These are phyloP conservation scores for Solanum aculeatissimum DNA, from an alignment of 305 asterid genomes.

Conservation along the genomic window DNA sequence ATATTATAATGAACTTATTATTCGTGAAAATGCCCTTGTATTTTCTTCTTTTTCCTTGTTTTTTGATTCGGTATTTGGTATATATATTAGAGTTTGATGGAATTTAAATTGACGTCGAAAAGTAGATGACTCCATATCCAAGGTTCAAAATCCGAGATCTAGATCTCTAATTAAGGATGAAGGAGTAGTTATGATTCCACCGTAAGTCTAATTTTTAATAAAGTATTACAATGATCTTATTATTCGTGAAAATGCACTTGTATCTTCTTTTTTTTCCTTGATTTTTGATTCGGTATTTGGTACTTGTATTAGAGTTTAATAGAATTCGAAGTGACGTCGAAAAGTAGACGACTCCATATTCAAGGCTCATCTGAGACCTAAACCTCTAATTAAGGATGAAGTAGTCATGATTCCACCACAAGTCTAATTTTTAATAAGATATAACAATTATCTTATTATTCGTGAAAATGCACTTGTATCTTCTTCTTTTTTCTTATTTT, in stretches of 20 bases:
- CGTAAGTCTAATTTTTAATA: background rate
- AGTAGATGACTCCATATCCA: background rate
- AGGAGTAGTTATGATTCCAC: background rate
- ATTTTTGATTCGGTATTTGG: background rate
- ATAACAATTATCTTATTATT: background rate
- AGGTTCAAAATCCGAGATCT: background rate
- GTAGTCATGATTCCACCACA: background rate
- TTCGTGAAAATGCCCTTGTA: background rate
- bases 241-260: background rate
- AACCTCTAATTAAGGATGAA: background rate
- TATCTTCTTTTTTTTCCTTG: background rate
- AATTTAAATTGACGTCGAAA: background rate
- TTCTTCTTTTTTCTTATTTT: background rate
- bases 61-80: background rate
- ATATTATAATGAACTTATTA: background rate
- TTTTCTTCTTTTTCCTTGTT: background rate
- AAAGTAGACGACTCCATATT: background rate
- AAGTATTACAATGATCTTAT: background rate
- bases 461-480: background rate
- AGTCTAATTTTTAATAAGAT: background rate
- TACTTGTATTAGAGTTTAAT: background rate
- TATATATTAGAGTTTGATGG: background rate
- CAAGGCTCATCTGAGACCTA: background rate
- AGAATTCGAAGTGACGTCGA: background rate
- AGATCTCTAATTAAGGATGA: background rate